A percentile compares a stretch with the other conserved stretches of the same genome.
These are phyloP conservation scores for Ascochyta clinopodiicola DNA, from an alignment of 2,329 filamentous ascomycete species.

Conservation along the genomic window DNA sequence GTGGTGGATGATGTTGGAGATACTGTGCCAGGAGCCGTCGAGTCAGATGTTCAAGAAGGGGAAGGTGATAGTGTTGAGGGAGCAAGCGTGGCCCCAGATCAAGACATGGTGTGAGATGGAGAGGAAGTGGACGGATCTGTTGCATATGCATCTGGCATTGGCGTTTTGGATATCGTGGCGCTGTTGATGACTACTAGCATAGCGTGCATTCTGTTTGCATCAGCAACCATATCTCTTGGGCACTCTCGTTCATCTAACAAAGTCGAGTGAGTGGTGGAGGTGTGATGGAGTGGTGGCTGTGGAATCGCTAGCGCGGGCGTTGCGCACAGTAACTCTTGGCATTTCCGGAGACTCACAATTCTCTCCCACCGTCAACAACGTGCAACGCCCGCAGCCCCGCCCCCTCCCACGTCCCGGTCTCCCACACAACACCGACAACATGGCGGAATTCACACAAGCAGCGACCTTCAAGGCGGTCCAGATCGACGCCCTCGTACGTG, in stretches of 20 bases:
- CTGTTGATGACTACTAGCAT: constrained; percentile 12
- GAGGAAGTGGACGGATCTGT: not conserved
- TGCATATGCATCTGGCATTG: constrained; percentile 24
- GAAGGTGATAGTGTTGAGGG: constrained; percentile 4
- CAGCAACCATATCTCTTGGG: not conserved
- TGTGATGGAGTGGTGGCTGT: not conserved
- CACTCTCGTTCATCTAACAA: no score
- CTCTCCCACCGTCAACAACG: constrained; percentile 28
- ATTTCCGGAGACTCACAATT: constrained; percentile 9
- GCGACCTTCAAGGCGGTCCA: constrained; percentile 82
- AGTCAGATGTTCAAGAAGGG: not conserved
- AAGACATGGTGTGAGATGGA: constrained; percentile 19
- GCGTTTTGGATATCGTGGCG: constrained; percentile 27
- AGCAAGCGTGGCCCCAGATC: constrained; percentile 20
- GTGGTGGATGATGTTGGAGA: constrained; percentile 23
- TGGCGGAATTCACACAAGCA: constrained; percentile 48
- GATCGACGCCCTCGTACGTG: constrained; percentile 88
- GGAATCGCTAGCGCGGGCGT: constrained; percentile 20
- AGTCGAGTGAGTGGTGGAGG: no score
- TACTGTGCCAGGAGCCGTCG: constrained; percentile 12
- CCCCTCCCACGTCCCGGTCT: constrained; percentile 17
- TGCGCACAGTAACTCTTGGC: constrained; percentile 21
- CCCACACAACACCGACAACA: constrained; percentile 30
- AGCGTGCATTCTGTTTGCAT: not conserved
- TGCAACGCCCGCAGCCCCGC: constrained; percentile 26